Base-by-base conservation (phyloP, 306 rosid species). In the Psophocarpus tetragonolobus region DNA sequence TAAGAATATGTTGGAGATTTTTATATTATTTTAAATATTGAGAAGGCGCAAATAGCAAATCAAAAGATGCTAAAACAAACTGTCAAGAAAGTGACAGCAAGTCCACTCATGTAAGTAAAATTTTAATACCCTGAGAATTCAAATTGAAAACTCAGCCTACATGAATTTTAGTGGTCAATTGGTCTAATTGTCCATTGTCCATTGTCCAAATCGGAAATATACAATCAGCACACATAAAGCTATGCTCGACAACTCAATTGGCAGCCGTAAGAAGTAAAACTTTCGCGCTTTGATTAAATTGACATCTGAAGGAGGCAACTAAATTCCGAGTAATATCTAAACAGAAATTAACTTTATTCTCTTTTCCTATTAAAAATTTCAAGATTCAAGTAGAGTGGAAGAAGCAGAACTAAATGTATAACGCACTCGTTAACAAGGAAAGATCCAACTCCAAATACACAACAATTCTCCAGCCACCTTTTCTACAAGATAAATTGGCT, bases 391-490 rank as follows among this genome's bases (percentile, higher is more conserved):
- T 11, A 67, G 47, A 71, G 36, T 0, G 6, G 17, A 61, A 44
- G 71, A 72, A 76, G 68, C 50, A 67, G 4, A 60, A 14, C 51
- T 36, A 38, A 36, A 71, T 57, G 24, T 51, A 32, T 41, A 21
- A 17, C 58, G 57, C 60, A 42, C 33, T 42, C 29, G 9, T 20
- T 51, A 47, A 23, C 32, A 61, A 39, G 45, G 61, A 73, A 15
- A 58, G 69, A 61, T 42, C 42, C 64, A 75, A 71, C 63, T 39
- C 9, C 20, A 56, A 36, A 48, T 27, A 70, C 73, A 76, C 24
- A 35, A 68, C 69, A 77, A 45, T 58, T 32, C 67, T 26, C 21
- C 29, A 15, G 47, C 75, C n/a, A 33, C 32, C 18, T 21, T 15
- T 44, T 0, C 23, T 26, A 35, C 64, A 44, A 41, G 54, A 32